A percentile compares a stretch with the other conserved stretches of the same genome.
These are phyloP conservation scores for Cryomyces antarcticus DNA, from an alignment of 495 filamentous ascomycete genomes.

Conservation along the genomic window DNA sequence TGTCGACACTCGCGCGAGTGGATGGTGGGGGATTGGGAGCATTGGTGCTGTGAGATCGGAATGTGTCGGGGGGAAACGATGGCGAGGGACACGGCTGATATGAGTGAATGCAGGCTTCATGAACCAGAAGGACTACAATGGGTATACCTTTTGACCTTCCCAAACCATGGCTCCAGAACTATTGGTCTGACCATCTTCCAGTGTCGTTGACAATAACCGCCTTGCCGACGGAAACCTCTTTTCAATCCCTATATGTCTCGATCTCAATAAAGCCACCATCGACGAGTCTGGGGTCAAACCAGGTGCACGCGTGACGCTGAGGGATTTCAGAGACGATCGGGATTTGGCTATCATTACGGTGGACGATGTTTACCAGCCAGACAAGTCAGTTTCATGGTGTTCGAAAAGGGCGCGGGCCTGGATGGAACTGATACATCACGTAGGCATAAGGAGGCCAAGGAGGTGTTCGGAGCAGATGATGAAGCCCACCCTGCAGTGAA, in stretches of 20 bases:
- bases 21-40: too few relatives aligned
- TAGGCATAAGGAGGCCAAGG: conserved; percentile 70
- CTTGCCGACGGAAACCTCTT: conserved; percentile 82
- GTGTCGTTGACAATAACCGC: conserved; percentile 72
- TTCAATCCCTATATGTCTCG: conserved; percentile 90
- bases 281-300: conserved; percentile 50
- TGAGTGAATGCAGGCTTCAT: conserved; percentile 51
- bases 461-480: conserved; percentile 86
- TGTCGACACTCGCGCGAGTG: too few relatives aligned
- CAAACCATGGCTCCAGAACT: background rate
- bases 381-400: conserved; percentile 49
- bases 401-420: too few relatives aligned
- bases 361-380: conserved; percentile 86
- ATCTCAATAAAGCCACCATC: conserved; percentile 55
- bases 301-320: conserved; percentile 64
- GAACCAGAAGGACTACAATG: conserved; percentile 88
- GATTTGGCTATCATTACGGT: conserved; percentile 91
- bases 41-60: too few relatives aligned
- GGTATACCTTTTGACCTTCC: conserved; percentile 29
- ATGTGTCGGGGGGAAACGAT: too few relatives aligned
- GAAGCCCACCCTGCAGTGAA: conserved; percentile 81
- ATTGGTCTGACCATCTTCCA: conserved; percentile 14
- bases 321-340: conserved; percentile 89
- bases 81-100: conserved; percentile 8
- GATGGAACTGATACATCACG: conserved; percentile 12